Conservation (phyloP, 2,329 filamentous ascomycete species). For the Phyllosticta citrichinensis region DNA sequence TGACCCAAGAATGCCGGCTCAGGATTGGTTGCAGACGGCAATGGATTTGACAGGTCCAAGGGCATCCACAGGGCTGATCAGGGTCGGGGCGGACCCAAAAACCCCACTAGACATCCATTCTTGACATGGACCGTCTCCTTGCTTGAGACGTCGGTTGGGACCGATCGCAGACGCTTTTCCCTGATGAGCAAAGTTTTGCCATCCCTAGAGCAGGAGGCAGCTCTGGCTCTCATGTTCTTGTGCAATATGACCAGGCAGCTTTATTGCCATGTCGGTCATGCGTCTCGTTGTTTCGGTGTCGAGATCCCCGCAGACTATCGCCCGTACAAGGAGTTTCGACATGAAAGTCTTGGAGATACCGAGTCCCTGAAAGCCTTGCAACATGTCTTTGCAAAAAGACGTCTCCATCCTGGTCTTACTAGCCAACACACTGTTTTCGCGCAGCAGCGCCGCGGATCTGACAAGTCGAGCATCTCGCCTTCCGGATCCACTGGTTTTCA, state of each 20-base stretch:
- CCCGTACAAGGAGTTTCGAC: background rate
- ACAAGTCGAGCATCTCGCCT: background rate
- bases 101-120: background rate
- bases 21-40: background rate
- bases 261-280: background rate
- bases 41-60: background rate
- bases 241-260: background rate
- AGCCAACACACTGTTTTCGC: background rate
- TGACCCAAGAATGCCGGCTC: background rate
- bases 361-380: background rate
- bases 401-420: background rate
- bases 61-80: background rate
- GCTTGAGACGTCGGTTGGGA: background rate
- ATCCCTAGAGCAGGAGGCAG: no score
- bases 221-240: background rate
- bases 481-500: conserved; percentile 20
- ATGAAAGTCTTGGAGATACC: background rate
- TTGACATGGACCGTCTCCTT: background rate
- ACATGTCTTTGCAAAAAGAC: background rate
- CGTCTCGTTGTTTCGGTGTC: background rate
- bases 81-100: background rate
- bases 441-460: background rate
- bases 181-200: background rate
- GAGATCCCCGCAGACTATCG: background rate
- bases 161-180: background rate